Conservation (phyloP, 2,329 filamentous ascomycete species). For the Bisporella sp. region DNA sequence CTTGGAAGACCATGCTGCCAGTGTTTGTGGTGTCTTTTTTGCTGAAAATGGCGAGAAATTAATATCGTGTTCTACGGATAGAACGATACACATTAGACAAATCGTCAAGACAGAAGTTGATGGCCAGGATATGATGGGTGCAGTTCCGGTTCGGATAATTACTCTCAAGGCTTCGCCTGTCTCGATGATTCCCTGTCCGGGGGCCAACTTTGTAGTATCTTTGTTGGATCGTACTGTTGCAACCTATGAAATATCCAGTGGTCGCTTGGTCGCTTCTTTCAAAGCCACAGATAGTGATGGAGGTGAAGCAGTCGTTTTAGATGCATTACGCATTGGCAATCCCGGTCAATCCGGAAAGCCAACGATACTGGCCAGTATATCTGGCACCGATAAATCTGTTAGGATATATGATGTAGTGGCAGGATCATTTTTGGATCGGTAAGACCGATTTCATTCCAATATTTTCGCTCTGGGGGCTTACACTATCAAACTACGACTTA, state of each 20-base stretch:
- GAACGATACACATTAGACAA: constrained; percentile 78
- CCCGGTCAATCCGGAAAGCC: constrained; percentile 45
- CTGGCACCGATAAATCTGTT: constrained; percentile 93
- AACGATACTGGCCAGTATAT: constrained; percentile 75
- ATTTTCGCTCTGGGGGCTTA: too few relatives aligned
- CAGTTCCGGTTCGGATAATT: constrained; percentile 69
- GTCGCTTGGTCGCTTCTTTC: constrained; percentile 66
- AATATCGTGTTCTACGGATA: constrained; percentile 82
- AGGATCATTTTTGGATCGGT: constrained; percentile 62
- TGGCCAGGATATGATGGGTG: constrained; percentile 55
- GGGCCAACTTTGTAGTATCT: constrained; percentile 51
- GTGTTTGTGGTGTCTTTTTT: constrained; percentile 73
- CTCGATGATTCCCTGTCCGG: constrained; percentile 68
- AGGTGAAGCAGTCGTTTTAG: constrained; percentile 75
- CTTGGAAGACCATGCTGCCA: constrained; percentile 82
- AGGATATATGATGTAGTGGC: constrained; percentile 76
- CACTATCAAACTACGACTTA: too few relatives aligned
- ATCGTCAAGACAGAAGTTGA: constrained; percentile 63
- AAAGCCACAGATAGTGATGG: constrained; percentile 77
- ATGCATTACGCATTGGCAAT: constrained; percentile 63
- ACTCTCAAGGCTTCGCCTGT: constrained; percentile 80
- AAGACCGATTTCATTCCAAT: too few relatives aligned
- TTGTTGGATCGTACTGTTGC: constrained; percentile 53
- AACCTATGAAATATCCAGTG: constrained; percentile 57
- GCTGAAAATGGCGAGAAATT: constrained; percentile 59